phyloP scores from a whole-genome alignment of 2,329 filamentous ascomycete genomes.

The Cordyceps cicadae region DNA sequence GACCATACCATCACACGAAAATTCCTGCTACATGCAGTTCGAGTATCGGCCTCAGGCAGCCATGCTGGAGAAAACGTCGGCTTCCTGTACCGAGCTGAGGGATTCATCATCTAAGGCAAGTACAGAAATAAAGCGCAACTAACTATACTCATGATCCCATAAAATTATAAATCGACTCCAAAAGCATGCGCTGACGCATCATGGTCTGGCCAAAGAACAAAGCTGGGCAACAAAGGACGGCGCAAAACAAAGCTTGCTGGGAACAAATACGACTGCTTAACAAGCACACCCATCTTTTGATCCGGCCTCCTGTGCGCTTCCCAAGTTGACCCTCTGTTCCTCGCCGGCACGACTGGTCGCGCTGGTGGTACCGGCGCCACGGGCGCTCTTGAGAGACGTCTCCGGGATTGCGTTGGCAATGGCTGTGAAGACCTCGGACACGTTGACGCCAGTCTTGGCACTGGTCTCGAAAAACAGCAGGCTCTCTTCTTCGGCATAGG shows the following conservation, averaged over 20 bases:
- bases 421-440: slow-evolving; percentile 91
- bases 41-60: not conserved
- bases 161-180: slow-evolving; percentile 8
- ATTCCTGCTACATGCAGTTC: not conserved
- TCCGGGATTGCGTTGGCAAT: slow-evolving; percentile 98
- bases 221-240: slow-evolving; percentile 7
- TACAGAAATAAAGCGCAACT: slow-evolving; percentile 6
- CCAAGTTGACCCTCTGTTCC: slow-evolving; percentile 75
- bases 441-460: slow-evolving; percentile 91
- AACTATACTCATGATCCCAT: slow-evolving; percentile 11
- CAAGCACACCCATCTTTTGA: slow-evolving; percentile 90
- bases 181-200: slow-evolving; percentile 9
- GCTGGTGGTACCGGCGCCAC: slow-evolving; percentile 59
- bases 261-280: slow-evolving; percentile 30
- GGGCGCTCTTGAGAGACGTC: slow-evolving; percentile 83
- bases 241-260: slow-evolving; percentile 7
- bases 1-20: not conserved
- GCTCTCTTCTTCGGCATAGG: slow-evolving; percentile 90
- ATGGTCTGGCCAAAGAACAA: slow-evolving; percentile 8
- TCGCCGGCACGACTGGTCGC: slow-evolving; percentile 51
- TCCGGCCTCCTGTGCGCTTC: slow-evolving; percentile 61
- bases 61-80: not conserved
- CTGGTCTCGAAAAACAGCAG: slow-evolving; percentile 97
- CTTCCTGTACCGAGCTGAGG: not conserved
- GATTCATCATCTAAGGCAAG: slow-evolving; percentile 9